Base-by-base conservation (phyloP, 2,329 filamentous ascomycete genomes). In the Immersiporthe knoxdaviesiana region DNA sequence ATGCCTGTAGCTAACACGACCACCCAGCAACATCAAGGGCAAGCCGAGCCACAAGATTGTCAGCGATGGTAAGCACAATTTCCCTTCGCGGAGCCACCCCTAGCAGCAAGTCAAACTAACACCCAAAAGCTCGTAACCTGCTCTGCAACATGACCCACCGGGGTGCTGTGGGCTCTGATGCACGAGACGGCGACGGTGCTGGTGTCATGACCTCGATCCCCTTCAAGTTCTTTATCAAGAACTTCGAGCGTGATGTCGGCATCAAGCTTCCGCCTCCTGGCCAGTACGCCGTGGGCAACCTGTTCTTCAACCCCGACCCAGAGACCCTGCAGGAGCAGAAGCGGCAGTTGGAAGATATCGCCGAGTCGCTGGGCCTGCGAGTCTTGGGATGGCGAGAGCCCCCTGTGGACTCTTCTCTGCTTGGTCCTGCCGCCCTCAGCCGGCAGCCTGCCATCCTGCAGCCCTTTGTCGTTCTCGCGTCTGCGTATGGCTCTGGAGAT, bases 131-230 rank as follows among this genome's bases (percentile, higher is more conserved):
- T 74, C 92, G 93, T 74, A 97, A 94, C 82, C 87, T 99, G 72
- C 90, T 99, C 73, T 99, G 96, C 87, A 98, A 99, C 88, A 99
- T 99, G 96, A 98, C 96, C 86, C 96, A 99, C 86, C 92, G 96
- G 80, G 96, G 96, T 86, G 96, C 96, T 73, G 95, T 98, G 76
- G 96, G 96, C 75, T 98, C 96, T 71, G 96, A 99, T 85, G 94
- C 94, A 78, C 92, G 96, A 85, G 96, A 99, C 80, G 96, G 96
- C 79, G 96, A 99, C 80, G 96, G 96, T 80, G 96, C 96, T 76
- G 96, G 96, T 88, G 95, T 98, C 78, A 99, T 99, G 96, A 98
- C 95, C 74, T 97, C 94, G 71, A 97, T 99, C 77, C 96, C 96
- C 70, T 95, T 98, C 85, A 94, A 91, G 82, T 98, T 99, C 85